These are phyloP conservation scores for Chaetomiaceae sp. DNA, from an alignment of 2,329 filamentous ascomycete species.

Conservation along the genomic window DNA sequence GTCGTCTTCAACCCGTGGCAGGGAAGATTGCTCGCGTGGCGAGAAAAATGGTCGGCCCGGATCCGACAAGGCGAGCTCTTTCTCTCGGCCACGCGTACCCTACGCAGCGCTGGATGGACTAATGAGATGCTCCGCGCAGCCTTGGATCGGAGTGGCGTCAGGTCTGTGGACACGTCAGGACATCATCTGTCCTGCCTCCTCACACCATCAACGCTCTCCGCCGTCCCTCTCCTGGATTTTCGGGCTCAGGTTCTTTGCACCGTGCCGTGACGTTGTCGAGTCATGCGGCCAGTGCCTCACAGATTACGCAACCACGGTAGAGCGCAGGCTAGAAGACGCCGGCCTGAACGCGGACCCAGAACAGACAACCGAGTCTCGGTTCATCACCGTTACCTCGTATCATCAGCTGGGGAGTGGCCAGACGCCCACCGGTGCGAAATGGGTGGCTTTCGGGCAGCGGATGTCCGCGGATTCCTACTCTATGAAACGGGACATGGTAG, in stretches of 20 bases:
- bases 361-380: background rate
- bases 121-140: background rate
- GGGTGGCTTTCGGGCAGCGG: background rate
- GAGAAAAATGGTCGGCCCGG: background rate
- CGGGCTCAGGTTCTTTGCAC: background rate
- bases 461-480: background rate
- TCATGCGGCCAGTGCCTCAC: background rate
- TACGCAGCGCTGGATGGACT: background rate
- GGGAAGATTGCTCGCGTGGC: background rate
- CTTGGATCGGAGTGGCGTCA: background rate
- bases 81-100: background rate
- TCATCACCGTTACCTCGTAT: constrained; percentile 1
- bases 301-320: background rate
- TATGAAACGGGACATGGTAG: background rate
- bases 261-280: background rate
- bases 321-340: background rate
- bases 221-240: background rate
- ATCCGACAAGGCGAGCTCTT: background rate
- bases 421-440: background rate
- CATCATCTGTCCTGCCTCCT: background rate
- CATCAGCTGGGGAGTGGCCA: background rate
- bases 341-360: too few species aligned
- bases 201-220: background rate
- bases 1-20: background rate
- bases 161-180: background rate